Conservation (phyloP, 345 rosid species). For the Bruguiera parviflora region DNA sequence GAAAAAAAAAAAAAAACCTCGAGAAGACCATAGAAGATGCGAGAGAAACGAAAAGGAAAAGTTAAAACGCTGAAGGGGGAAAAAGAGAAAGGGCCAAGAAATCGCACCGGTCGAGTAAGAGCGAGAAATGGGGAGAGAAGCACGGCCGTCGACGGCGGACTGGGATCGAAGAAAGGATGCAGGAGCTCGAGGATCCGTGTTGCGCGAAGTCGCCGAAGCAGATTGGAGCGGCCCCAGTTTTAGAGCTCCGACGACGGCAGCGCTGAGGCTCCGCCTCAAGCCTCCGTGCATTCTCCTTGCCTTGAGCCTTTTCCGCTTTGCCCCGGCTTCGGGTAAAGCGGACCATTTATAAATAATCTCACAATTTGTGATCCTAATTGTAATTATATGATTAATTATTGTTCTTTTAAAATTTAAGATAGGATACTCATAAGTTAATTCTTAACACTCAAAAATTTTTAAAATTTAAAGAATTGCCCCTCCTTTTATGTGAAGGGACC, state of each 20-base stretch:
- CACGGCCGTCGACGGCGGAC: background rate
- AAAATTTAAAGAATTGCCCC: no score
- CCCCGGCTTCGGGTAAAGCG: no score
- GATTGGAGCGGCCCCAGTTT: slow-evolving; percentile 27
- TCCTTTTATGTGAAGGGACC: no score
- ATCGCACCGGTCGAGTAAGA: slow-evolving; percentile 42
- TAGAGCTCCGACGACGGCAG: slow-evolving; percentile 14
- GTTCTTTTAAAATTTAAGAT: no score
- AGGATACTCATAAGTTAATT: no score
- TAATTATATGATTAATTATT: no score
- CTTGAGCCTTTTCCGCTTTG: background rate
- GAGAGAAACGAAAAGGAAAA: background rate
- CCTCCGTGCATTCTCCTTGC: slow-evolving; percentile 29
- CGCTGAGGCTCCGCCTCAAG: slow-evolving; percentile 11
- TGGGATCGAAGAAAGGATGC: slow-evolving; percentile 23
- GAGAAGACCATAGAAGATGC: background rate
- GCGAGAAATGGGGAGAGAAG: slow-evolving; percentile 25
- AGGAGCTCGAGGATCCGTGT: slow-evolving; percentile 1
- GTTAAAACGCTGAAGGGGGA: no score
- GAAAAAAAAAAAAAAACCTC: background rate
- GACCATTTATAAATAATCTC: no score
- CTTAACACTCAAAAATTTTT: no score
- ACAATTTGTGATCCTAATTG: no score
- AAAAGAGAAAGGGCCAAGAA: no score
- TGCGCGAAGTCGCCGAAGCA: slow-evolving; percentile 18